Evolutionary conservation across 306 rosid genomes (phyloP).

Genomic region (Rubus idaeus): DNA sequence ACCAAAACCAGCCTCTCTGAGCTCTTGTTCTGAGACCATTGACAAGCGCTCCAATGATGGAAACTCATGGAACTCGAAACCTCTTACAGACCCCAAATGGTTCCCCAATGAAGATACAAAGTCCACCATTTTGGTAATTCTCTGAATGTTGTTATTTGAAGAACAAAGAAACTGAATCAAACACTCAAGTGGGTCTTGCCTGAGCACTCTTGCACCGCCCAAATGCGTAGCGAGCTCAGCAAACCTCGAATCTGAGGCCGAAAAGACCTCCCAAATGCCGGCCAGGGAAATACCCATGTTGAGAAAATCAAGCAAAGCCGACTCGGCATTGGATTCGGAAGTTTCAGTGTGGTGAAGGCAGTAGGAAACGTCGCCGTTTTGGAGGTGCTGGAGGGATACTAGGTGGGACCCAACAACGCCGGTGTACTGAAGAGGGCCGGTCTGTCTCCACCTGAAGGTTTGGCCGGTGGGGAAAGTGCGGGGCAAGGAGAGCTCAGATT

Average conservation of each 20-base stretch:
- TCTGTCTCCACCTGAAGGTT: slow-evolving; percentile 86
- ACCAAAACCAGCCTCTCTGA: slow-evolving; percentile 88
- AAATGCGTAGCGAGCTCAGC: slow-evolving; percentile 53
- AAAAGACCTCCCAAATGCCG: slow-evolving; percentile 65
- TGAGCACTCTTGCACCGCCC: slow-evolving; percentile 78
- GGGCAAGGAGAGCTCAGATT: slow-evolving; percentile 67
- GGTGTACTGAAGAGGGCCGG: slow-evolving; percentile 67
- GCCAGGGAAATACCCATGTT: slow-evolving; percentile 61
- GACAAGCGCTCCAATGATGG: slow-evolving; percentile 66
- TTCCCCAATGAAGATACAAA: slow-evolving; percentile 72
- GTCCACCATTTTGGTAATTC: slow-evolving; percentile 92
- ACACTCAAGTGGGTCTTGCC: slow-evolving; percentile 94
- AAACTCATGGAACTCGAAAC: slow-evolving; percentile 62
- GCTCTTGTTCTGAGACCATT: slow-evolving; percentile 59
- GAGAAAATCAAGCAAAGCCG: slow-evolving; percentile 65
- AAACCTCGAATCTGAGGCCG: slow-evolving; percentile 64
- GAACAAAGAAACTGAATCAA: slow-evolving; percentile 90
- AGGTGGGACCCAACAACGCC: slow-evolving; percentile 79
- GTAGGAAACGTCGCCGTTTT: slow-evolving; percentile 66
- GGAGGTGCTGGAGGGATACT: slow-evolving; percentile 64
- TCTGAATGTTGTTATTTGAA: slow-evolving; percentile 74
- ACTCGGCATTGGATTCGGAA: slow-evolving; percentile 30
- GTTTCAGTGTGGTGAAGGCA: slow-evolving; percentile 46
- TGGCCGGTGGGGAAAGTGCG: slow-evolving; percentile 98
- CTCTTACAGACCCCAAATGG: slow-evolving; percentile 57